Conservation (phyloP, 768 basidiomycete species). For the Boletales sp. region DNA sequence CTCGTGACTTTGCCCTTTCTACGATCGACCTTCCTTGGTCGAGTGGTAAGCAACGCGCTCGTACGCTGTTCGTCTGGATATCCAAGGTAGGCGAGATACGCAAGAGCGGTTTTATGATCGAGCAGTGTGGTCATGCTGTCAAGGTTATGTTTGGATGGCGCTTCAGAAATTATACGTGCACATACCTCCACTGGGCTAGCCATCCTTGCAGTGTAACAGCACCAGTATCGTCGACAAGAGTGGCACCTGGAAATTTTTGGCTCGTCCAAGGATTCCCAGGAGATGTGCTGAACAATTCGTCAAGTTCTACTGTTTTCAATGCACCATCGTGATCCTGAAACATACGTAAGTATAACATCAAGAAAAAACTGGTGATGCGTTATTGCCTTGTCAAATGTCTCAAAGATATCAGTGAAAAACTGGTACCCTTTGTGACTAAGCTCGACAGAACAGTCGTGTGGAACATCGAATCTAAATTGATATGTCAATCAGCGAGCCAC, state of each 20-base stretch:
- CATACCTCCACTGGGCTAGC: conserved; percentile 97
- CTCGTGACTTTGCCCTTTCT: conserved; percentile 84
- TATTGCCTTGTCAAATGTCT: conserved; percentile 85
- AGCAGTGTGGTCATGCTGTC: conserved; percentile 93
- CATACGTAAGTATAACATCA: background rate
- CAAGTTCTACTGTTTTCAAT: conserved; percentile 75
- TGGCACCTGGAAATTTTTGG: conserved; percentile 90
- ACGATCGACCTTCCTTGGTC: conserved; percentile 79
- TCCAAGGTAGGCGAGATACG: conserved; percentile 93
- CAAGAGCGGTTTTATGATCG: conserved; percentile 87
- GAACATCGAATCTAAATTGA: conserved; percentile 78
- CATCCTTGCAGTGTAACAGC: conserved; percentile 96
- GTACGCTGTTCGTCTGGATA: conserved; percentile 81
- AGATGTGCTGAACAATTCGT: conserved; percentile 88
- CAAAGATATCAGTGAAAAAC: conserved; percentile 96
- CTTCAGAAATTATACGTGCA: conserved; percentile 5
- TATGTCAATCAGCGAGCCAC: conserved; percentile 9
- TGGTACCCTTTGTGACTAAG: conserved; percentile 91
- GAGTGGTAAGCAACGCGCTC: conserved; percentile 78
- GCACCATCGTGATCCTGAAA: conserved; percentile 92
- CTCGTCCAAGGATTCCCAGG: conserved; percentile 95
- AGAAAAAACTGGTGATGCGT: background rate
- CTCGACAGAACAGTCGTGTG: conserved; percentile 92
- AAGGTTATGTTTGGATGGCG: conserved; percentile 1
- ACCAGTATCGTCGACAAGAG: conserved; percentile 80